These are phyloP conservation scores for Candida quercuum DNA, from an alignment of 805 yeast genomes.

Conservation along the genomic window DNA sequence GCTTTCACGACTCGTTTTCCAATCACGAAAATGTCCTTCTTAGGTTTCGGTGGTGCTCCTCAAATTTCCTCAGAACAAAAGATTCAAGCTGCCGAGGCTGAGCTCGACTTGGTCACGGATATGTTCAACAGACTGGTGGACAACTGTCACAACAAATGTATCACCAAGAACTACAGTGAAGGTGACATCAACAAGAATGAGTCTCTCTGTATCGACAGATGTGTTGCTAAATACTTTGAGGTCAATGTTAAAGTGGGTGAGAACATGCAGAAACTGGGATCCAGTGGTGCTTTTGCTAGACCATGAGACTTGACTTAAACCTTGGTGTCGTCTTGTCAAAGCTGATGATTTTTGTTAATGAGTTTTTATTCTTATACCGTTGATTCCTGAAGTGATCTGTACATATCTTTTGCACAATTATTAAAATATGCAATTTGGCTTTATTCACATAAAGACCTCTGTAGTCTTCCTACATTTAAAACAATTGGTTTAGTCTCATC, in stretches of 20 bases:
- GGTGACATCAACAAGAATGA: conserved; percentile 76
- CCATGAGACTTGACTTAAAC: conserved; percentile 11
- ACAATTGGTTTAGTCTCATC: too few relatives aligned
- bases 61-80: conserved; percentile 71
- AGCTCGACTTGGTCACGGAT: conserved; percentile 93
- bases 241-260: conserved; percentile 94
- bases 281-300: conserved; percentile 33
- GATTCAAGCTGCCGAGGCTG: conserved; percentile 90
- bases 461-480: too few relatives aligned
- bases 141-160: conserved; percentile 86
- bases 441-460: too few relatives aligned
- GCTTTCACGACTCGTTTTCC: too few relatives aligned
- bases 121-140: conserved; percentile 93
- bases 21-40: conserved; percentile 61
- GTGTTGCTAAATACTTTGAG: conserved; percentile 92
- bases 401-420: conserved; percentile 4
- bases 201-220: conserved; percentile 86
- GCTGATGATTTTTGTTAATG: not conserved
- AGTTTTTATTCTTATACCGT: not conserved
- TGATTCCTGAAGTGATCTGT: conserved; percentile 1
- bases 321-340: too few relatives aligned
- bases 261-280: conserved; percentile 50
- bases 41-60: conserved; percentile 75
- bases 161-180: conserved; percentile 57
- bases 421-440: too few relatives aligned